Percentiles rank a stretch among this genome's conserved stretches.
Conservation (phyloP, 139 green algal genomes). For the Chlorella sp. region DNA sequence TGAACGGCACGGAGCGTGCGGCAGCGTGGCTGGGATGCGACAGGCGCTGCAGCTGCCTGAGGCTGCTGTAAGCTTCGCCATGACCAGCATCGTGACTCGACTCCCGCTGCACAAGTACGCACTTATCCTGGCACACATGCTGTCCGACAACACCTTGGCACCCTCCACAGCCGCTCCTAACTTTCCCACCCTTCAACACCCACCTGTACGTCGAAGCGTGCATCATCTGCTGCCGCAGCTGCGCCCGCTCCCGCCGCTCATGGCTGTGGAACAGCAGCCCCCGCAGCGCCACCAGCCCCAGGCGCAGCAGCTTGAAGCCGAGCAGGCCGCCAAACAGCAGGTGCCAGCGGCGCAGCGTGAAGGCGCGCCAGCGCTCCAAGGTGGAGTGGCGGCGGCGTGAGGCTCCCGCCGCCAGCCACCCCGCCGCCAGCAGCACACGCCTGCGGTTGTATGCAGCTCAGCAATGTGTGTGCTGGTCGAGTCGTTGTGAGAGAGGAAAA, state of each 20-base stretch:
- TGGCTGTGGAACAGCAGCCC: background rate
- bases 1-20: background rate
- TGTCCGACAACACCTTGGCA: no score
- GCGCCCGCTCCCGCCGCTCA: background rate
- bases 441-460: background rate
- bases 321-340: background rate
- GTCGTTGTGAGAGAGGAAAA: no score
- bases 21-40: background rate
- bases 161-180: no score
- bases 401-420: background rate
- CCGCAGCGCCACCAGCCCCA: background rate
- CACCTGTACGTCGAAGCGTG: background rate
- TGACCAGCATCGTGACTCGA: no score
- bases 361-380: background rate
- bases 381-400: background rate
- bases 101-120: no score
- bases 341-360: constrained; percentile 32
- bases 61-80: no score
- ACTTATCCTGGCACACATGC: no score
- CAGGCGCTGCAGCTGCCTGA: background rate
- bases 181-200: no score
- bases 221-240: background rate
- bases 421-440: background rate
- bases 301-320: background rate
- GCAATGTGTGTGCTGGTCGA: no score